Base-by-base conservation (phyloP, 805 yeast species). In the Saccharomycopsis selenospora region DNA sequence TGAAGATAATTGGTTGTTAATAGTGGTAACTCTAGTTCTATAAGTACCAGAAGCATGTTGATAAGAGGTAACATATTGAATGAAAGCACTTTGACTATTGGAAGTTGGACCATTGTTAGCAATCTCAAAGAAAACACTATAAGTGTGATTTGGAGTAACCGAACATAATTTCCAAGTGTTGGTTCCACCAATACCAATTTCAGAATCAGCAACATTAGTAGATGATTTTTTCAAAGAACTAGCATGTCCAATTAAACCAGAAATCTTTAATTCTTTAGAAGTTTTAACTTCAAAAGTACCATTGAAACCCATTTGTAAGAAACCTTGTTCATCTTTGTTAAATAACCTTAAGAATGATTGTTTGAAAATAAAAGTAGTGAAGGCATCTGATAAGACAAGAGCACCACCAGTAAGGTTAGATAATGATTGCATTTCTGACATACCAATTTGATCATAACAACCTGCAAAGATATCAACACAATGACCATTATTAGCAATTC, bases 201-300 rank as follows among this genome's bases (percentile, higher is more conserved):
- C 96, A 50, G 91, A 77, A 63, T 93, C 99, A 29, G 96, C 85
- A 30, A 93, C 89, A 60, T 83, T 85, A 36, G 76, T 66, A 38
- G 82, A 75, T 48, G 72, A 66, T 51, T 79, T 77, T 59, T 76
- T 75, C 61, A 78, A 69, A 4, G 95, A 80, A 8, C 86, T 75
- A 3, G 95, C 96, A 63, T 90, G 95, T 40, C 99, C 99, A 62
- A 93, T 86, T 49, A 93, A 70, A 47, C 99, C 99, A 44, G 91
- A 80, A 45, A 93, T 79, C 67, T 90, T 91, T 62, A 93, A 76
- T 61, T 89, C 95, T 60, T 76, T 78, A 36, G 95, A 81, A 4
- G 96, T 88, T 61, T 89, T 80, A 43, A 93, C 89, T 58, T 90
- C 90, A 62, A 93, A 69, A 29, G 81, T 76, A 53, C 95, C 97